Conservation (phyloP, 2,329 filamentous ascomycete genomes). For the Aspergillus pseudoterreus region DNA sequence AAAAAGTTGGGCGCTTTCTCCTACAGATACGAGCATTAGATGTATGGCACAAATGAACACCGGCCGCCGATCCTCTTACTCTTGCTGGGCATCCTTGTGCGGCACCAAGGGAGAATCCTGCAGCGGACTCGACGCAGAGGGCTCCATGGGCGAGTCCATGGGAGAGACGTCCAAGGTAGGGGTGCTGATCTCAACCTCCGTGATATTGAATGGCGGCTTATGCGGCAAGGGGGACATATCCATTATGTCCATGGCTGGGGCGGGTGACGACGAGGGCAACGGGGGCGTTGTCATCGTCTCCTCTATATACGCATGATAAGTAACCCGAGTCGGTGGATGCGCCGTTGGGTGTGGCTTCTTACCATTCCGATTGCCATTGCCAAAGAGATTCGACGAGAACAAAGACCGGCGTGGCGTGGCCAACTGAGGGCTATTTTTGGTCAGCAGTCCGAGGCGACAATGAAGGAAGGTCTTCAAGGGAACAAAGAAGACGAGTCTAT, state of each 20-base stretch:
- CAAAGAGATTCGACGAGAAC: conserved; percentile 71
- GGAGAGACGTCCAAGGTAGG: conserved; percentile 61
- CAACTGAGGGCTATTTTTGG: conserved; percentile 66
- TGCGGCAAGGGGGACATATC: conserved; percentile 91
- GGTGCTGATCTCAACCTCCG: conserved; percentile 65
- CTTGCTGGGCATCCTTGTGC: conserved; percentile 24
- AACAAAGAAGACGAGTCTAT: conserved; percentile 13
- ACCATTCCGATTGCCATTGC: conserved; percentile 57
- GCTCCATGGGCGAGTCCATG: conserved; percentile 37
- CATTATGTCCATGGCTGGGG: conserved; percentile 71
- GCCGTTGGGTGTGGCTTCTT: conserved; percentile 23
- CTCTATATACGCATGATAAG: conserved; percentile 38
- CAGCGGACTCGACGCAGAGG: conserved; percentile 37
- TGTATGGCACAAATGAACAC: neutral
- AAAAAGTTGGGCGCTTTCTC: conserved; percentile 63
- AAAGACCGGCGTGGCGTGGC: conserved; percentile 80
- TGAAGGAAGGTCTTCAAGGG: neutral
- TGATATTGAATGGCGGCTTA: conserved; percentile 66
- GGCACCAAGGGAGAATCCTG: conserved; percentile 37
- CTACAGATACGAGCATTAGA: conserved; percentile 40
- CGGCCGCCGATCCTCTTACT: conserved; percentile 29
- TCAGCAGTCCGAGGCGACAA: conserved; percentile 34
- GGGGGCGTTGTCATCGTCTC: conserved; percentile 81
- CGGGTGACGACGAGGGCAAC: conserved; percentile 78
- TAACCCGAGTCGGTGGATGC: conserved; percentile 1